Evolutionary conservation across 352 stramenopile species (phyloP).

Genomic region (Albugo candida): DNA sequence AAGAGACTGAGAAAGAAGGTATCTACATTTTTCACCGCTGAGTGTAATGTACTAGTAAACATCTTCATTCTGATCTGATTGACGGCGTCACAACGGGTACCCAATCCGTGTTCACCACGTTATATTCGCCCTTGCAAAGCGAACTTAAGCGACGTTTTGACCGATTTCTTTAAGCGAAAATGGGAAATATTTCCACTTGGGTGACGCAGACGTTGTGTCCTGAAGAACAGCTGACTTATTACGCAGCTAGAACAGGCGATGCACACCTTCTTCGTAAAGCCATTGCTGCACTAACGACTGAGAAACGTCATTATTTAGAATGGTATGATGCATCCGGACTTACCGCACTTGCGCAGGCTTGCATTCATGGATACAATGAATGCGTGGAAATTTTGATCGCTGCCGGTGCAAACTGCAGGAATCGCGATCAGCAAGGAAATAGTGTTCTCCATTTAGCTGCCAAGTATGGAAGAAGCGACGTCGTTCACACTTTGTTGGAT

Average conservation of each 20-base stretch:
- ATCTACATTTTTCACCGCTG: constrained; percentile 22
- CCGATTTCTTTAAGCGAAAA: constrained; percentile 4
- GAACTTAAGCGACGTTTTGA: too few relatives aligned
- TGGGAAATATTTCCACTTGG: constrained; percentile 65
- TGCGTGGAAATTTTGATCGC: constrained; percentile 37
- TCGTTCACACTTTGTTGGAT: constrained; percentile 45
- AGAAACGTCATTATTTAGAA: constrained; percentile 44
- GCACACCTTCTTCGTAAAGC: constrained; percentile 21
- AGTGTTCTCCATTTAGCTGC: constrained; percentile 51
- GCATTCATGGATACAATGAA: constrained; percentile 29
- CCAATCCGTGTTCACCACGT: too few relatives aligned
- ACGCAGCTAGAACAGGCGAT: constrained; percentile 56
- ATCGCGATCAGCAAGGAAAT: constrained; percentile 29
- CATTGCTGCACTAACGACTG: constrained; percentile 26
- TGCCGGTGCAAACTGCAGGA: constrained; percentile 34
- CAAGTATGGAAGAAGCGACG: constrained; percentile 32
- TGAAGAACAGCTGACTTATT: constrained; percentile 54
- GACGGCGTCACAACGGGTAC: too few relatives aligned
- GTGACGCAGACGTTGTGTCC: constrained; percentile 45
- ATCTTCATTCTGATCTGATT: too few relatives aligned
- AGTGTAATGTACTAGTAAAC: too few relatives aligned
- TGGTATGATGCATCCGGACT: constrained; percentile 23
- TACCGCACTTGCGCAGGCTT: constrained; percentile 46
- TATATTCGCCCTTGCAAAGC: too few relatives aligned
- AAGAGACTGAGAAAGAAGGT: constrained; percentile 24